phyloP scores from a whole-genome alignment of 176 grass and related monocot species.

The Juncus effusus region DNA sequence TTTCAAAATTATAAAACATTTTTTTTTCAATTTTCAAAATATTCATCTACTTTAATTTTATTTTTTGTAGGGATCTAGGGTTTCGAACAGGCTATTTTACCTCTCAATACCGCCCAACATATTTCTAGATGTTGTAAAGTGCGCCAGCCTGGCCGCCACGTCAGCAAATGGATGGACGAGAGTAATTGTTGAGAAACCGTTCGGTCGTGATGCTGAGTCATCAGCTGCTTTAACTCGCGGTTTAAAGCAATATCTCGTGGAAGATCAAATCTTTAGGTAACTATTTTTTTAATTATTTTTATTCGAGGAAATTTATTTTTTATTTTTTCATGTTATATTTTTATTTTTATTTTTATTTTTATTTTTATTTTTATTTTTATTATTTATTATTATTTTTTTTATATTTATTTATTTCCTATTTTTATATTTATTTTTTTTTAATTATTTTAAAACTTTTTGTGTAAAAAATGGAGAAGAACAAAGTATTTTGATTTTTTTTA shows the following conservation, averaged over 20 bases:
- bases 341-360: too few relatives aligned
- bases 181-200: slow-evolving; percentile 98
- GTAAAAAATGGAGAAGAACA: too few relatives aligned
- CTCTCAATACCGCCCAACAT: slow-evolving; percentile 97
- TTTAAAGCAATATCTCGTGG: slow-evolving; percentile 79
- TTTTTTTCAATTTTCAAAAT: neutral
- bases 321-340: too few relatives aligned
- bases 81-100: slow-evolving; percentile 84
- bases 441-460: too few relatives aligned
- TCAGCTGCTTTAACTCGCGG: slow-evolving; percentile 85
- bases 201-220: slow-evolving; percentile 78
- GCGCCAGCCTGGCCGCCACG: slow-evolving; percentile 75
- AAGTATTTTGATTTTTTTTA: slow-evolving; percentile 22
- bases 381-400: too few relatives aligned
- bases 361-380: too few relatives aligned
- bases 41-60: slow-evolving; percentile 12
- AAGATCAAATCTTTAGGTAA: slow-evolving; percentile 97
- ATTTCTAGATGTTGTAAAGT: slow-evolving; percentile 96
- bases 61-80: slow-evolving; percentile 55
- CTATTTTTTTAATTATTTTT: neutral
- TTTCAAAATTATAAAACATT: neutral
- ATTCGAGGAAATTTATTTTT: too few relatives aligned
- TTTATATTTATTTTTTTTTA: too few relatives aligned
- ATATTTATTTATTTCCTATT: too few relatives aligned
- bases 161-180: slow-evolving; percentile 82